Evolutionary conservation across 108 stramenopile genomes (phyloP).

Genomic region (Cyclostephanos tholiformis): DNA sequence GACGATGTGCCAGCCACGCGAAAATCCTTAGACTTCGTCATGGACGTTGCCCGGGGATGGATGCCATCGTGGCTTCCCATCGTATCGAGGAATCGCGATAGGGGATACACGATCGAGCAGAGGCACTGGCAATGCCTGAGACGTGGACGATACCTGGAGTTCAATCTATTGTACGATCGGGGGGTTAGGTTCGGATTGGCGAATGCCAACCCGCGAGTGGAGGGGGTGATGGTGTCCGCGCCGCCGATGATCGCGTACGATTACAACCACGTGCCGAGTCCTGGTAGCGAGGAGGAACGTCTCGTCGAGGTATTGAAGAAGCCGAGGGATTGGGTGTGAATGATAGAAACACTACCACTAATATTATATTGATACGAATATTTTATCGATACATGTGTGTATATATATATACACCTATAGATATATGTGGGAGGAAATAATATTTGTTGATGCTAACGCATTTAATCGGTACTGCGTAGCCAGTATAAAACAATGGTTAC

Average conservation of each 20-base stretch:
- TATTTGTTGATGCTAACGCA: too few species aligned
- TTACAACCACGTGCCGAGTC: slow-evolving; percentile 76
- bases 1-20: slow-evolving; percentile 81
- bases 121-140: slow-evolving; percentile 85
- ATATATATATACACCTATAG: too few species aligned
- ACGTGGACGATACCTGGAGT: slow-evolving; percentile 70
- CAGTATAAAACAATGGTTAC: too few species aligned
- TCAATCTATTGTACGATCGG: slow-evolving; percentile 91
- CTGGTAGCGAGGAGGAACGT: slow-evolving; percentile 76
- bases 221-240: slow-evolving; percentile 90
- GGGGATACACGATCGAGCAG: slow-evolving; percentile 67
- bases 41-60: slow-evolving; percentile 81
- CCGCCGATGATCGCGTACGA: slow-evolving; percentile 87
- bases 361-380: too few species aligned
- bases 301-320: slow-evolving; percentile 70
- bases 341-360: background rate
- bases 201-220: slow-evolving; percentile 82
- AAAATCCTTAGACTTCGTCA: slow-evolving; percentile 58
- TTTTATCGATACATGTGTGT: too few species aligned
- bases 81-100: slow-evolving; percentile 55
- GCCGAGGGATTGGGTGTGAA: slow-evolving; percentile 76
- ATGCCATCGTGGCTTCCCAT: slow-evolving; percentile 93
- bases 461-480: too few species aligned
- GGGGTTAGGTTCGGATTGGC: slow-evolving; percentile 90
- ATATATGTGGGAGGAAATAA: too few species aligned